Evolutionary conservation across 2,329 filamentous ascomycete genomes (phyloP).

Genomic region (Chalara sp.): DNA sequence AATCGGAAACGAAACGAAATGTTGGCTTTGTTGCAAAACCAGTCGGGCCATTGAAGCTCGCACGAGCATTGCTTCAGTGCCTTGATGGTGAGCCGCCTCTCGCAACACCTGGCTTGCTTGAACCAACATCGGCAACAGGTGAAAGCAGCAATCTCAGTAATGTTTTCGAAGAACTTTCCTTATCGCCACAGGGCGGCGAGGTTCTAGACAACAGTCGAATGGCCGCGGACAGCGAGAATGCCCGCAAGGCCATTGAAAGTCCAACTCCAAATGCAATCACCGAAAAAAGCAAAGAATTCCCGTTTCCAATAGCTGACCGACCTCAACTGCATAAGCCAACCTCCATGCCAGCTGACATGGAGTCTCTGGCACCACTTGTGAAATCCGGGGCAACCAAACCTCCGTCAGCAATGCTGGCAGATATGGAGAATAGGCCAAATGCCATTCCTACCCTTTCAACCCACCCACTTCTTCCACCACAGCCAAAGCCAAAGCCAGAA

Average conservation of each 20-base stretch:
- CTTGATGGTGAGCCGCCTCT: slow-evolving; percentile 12
- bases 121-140: not conserved
- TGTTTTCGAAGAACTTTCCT: slow-evolving; percentile 22
- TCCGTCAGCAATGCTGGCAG: not conserved
- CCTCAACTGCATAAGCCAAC: not conserved
- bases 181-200: slow-evolving; percentile 19
- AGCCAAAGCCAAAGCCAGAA: not conserved
- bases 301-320: slow-evolving; percentile 16
- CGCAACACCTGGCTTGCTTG: slow-evolving; percentile 11
- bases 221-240: slow-evolving; percentile 25
- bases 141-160: slow-evolving; percentile 20
- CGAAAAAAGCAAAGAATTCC: slow-evolving; percentile 23
- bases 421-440: not conserved
- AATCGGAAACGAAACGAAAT: slow-evolving; percentile 13
- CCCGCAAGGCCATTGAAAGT: slow-evolving; percentile 24
- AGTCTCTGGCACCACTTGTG: not conserved
- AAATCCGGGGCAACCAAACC: too few relatives aligned
- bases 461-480: not conserved
- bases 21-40: slow-evolving; percentile 26
- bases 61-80: slow-evolving; percentile 22
- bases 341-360: not conserved
- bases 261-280: slow-evolving; percentile 21
- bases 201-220: slow-evolving; percentile 26
- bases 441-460: not conserved
- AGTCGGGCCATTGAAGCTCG: slow-evolving; percentile 26